Evolutionary conservation across 768 basidiomycete genomes (phyloP).

Genomic region (Pisolithus orientalis): DNA sequence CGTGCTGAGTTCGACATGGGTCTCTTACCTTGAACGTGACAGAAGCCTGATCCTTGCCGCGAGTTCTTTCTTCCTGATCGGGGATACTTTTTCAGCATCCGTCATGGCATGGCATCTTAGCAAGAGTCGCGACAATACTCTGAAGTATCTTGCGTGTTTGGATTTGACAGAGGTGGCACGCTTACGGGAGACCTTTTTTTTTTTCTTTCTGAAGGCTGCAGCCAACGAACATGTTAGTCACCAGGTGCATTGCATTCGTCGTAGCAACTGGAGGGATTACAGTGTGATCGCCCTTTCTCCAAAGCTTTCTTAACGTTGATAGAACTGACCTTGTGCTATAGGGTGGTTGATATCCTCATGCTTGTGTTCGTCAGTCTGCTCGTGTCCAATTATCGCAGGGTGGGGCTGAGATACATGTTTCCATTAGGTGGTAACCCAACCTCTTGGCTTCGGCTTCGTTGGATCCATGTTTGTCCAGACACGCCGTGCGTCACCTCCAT

Average conservation of each 20-base stretch:
- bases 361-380: too few species aligned
- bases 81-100: slow-evolving; percentile 2
- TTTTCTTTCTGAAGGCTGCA: too few species aligned
- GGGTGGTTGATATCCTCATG: too few species aligned
- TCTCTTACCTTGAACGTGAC: not conserved
- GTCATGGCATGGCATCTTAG: slow-evolving; percentile 1
- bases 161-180: too few species aligned
- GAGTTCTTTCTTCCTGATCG: slow-evolving; percentile 4
- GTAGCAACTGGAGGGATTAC: too few species aligned
- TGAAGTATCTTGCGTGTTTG: not conserved
- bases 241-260: too few species aligned
- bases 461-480: slow-evolving; percentile 19
- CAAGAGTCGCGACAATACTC: not conserved
- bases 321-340: too few species aligned
- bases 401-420: not conserved
- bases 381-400: not conserved
- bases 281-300: too few species aligned
- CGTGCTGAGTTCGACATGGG: not conserved
- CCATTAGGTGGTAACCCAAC: slow-evolving; percentile 13
- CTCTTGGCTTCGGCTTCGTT: slow-evolving; percentile 11
- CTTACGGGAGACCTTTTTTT: too few species aligned
- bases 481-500: slow-evolving; percentile 14
- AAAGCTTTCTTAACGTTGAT: too few species aligned
- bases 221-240: not conserved
- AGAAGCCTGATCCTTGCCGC: not conserved